A percentile compares a stretch with the other conserved stretches of the same genome.
phyloP scores from a whole-genome alignment of 306 rosid genomes.

The Quercus wislizeni region DNA sequence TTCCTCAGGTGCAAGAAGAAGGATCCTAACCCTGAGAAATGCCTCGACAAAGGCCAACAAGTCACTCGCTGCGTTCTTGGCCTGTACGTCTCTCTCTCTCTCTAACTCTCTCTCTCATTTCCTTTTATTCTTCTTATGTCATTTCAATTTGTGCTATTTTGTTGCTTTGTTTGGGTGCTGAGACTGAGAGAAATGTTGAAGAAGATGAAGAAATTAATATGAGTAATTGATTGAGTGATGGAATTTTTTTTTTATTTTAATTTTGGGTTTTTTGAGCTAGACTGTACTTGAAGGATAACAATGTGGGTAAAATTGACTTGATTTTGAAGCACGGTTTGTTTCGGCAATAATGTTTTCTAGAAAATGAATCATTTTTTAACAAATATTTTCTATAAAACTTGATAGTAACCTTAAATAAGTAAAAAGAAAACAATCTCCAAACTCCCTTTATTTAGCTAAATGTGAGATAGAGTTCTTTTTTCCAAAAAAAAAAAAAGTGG shows the following conservation, averaged over 20 bases:
- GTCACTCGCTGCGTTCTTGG: conserved; percentile 89
- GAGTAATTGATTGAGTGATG: not conserved
- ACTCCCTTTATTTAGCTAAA: too few species aligned
- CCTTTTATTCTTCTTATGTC: not conserved
- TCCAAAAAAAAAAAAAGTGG: too few species aligned
- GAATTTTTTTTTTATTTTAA: not conserved
- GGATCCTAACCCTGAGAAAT: conserved; percentile 88
- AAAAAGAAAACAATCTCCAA: too few species aligned
- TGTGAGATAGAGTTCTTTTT: too few species aligned
- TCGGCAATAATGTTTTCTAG: too few species aligned
- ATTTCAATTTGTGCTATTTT: not conserved
- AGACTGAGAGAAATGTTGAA: not conserved
- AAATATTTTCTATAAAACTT: too few species aligned
- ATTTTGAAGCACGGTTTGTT: too few species aligned
- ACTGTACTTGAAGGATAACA: too few species aligned
- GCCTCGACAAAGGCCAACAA: conserved; percentile 83
- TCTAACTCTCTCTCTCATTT: not conserved
- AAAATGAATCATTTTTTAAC: too few species aligned
- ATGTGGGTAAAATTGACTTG: too few species aligned
- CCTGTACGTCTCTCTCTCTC: conserved; percentile 47
- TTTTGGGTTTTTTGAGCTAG: too few species aligned
- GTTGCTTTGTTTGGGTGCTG: not conserved
- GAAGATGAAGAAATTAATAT: not conserved
- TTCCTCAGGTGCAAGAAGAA: conserved; percentile 89
- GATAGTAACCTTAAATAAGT: too few species aligned